Conservation (phyloP, 208 protist genomes). For the Trypanosoma avium region DNA sequence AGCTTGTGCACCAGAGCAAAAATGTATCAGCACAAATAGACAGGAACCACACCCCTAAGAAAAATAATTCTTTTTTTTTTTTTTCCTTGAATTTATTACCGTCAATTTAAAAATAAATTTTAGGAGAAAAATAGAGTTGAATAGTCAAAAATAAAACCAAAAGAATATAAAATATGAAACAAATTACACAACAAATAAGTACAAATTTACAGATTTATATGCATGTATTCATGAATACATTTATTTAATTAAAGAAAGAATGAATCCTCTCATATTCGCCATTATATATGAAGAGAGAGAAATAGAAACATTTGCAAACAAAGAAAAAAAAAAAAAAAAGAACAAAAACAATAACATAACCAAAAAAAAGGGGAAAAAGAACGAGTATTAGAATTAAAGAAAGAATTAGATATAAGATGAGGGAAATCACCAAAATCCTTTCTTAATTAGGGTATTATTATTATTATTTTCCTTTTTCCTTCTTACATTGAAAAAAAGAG, state of each 20-base stretch:
- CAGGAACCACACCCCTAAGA: no score
- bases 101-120: no score
- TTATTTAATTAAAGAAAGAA: background rate
- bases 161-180: no score
- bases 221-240: no score
- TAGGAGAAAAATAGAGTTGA: no score
- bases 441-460: background rate
- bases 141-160: no score
- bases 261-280: conserved; percentile 2
- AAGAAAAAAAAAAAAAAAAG: conserved; percentile 12
- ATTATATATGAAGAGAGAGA: background rate
- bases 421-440: background rate
- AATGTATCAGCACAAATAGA: no score
- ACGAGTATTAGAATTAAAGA: background rate
- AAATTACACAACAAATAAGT: no score
- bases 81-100: no score
- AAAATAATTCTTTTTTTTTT: background rate
- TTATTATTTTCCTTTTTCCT: background rate
- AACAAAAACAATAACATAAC: background rate
- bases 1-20: no score
- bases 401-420: background rate
- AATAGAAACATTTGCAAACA: background rate
- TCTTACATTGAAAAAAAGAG: conserved; percentile 3
- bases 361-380: conserved; percentile 23
- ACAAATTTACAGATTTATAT: no score